Base-by-base conservation (phyloP, 2,329 filamentous ascomycete genomes). In the Drechslera avenae region DNA sequence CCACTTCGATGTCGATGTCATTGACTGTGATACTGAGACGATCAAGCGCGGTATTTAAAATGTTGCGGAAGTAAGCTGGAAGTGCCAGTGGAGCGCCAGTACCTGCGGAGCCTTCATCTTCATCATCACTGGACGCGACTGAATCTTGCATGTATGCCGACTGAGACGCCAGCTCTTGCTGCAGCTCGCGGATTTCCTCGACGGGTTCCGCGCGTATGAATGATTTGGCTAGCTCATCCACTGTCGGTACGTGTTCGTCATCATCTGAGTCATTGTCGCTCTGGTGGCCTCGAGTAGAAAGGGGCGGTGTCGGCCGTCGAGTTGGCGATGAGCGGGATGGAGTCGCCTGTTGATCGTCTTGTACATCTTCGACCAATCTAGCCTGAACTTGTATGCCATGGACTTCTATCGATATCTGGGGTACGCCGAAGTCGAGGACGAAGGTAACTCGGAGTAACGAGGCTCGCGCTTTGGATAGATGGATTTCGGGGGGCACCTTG, bases 341-440 rank as follows among this genome's bases (percentile, higher is more conserved):
- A n/a, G 47, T 50, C 14, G 49, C 26, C 17, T 43, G 49, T 19
- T 46, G 43, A 17, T 52, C 46, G 3, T 60, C 33, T 19, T 49
- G 36, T 5, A 35, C 46, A 31, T 59, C 52, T 28, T 69, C 63
- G n/a, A 57, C 43, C 17, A 73, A 35, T 23, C 55, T 57, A n/a
- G 67, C 67, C 52, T 86, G 82, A 26, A 95, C 81, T 59, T 92
- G 84, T 54, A 97, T 84, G 16, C 91, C 91, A 62, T 93, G 86
- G 17, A 93, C 82, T 67, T 96, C 89, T 63, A 93, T 84, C 23
- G 83, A 79, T 68, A 97, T 95, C 21, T 90, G 87, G 61, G 88
- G 92, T 45, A 86, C 88, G 72, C 92, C 91, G 59, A 97, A 87
- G 73, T 97, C 90, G 69, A 94, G 87, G 10, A 93, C 91, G 42